Evolutionary conservation across 73 alveolate genomes (phyloP).

Genomic region (Blepharisma stoltei): DNA sequence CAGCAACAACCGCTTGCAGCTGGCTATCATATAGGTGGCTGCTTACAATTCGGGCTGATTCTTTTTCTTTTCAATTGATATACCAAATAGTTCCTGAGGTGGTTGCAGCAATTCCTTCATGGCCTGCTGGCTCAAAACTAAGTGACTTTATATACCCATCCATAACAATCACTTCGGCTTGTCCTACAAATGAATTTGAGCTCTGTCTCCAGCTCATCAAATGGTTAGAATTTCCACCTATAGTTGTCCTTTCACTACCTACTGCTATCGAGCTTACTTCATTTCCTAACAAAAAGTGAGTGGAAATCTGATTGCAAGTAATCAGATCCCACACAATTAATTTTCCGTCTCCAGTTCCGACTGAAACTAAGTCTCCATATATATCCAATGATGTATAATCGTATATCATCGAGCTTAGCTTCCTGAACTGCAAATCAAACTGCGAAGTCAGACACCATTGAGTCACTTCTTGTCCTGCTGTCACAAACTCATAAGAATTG

Average conservation of each 20-base stretch:
- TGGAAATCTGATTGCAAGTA: background rate
- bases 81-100: slow-evolving; percentile 61
- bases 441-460: slow-evolving; percentile 1
- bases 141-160: slow-evolving; percentile 43
- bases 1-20: background rate
- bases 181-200: background rate
- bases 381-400: background rate
- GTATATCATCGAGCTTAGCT: background rate
- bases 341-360: background rate
- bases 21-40: background rate
- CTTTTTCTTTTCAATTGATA: slow-evolving; percentile 45
- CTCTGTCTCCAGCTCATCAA: background rate
- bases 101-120: slow-evolving; percentile 43
- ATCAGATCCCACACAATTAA: background rate
- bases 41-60: slow-evolving; percentile 34
- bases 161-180: background rate
- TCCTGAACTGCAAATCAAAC: background rate
- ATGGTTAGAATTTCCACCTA: slow-evolving; percentile 9
- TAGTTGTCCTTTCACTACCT: background rate
- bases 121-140: slow-evolving; percentile 43
- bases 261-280: background rate
- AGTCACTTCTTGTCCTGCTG: background rate
- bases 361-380: background rate
- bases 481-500: background rate
- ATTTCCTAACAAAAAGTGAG: background rate